Base-by-base conservation (phyloP, 1,284 basidiomycete species). In the Erythrobasidium hasegawianum region DNA sequence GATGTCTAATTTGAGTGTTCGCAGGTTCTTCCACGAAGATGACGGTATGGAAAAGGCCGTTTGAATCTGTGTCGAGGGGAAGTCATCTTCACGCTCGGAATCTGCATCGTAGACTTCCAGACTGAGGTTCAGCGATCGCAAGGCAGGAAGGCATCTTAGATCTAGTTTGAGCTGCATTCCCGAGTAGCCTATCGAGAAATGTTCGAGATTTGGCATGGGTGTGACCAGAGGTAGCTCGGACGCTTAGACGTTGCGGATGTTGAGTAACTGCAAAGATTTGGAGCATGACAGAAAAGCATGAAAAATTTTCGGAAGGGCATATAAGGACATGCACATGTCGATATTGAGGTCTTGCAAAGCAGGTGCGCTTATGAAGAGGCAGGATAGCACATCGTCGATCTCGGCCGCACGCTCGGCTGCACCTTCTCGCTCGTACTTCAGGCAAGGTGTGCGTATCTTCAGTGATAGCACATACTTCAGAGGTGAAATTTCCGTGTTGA, bases 311-410 rank as follows among this genome's bases (percentile, higher is more conserved):
- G 22, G 50, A 3, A 29, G 50, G 8, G 18, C n/a, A 20, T 16
- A 53, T 3, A 53, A 9, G 26, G 50, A 22, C 50, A 53, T 53
- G 50, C 50, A 53, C 20, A 53, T 3, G 50, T 53, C 50, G 50
- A 53, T 9, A 22, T 20, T 16, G 4, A 53, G 20, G 14, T 20
- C 14, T 24, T 22, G 14, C n/a, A 53, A 20, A 3, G 7, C 24
- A 53, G 20, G 50, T 20, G 24, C 14, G 4, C 26, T 24, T 9
- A 20, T 8, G 9, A 53, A 16, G 7, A 53, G 16, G 14, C 26
- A 20, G 4, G 50, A 20, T 5, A 53, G 26, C 20, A 20, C 7
- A 5, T 24, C 22, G 14, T 47, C 43, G 5, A 47, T 47, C 8
- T 24, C n/a, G n/a, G 16, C n/a, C 16, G 43, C 43, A n/a, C 16